Evolutionary conservation across 192 early-diverging fungal genomes (phyloP).

Genomic region (Jimgerdemannia flammicorona): DNA sequence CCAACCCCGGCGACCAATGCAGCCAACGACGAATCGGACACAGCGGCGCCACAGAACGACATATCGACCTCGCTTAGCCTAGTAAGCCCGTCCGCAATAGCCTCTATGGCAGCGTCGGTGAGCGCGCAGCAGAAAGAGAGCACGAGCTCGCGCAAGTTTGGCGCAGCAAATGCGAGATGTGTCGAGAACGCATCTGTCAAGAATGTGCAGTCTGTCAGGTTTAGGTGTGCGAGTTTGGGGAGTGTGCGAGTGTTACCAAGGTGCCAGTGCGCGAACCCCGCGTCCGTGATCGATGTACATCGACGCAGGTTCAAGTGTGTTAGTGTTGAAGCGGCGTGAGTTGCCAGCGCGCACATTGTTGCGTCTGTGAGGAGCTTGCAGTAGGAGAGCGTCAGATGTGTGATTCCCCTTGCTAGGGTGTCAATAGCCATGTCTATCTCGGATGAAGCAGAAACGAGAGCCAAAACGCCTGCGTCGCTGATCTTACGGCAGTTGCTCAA

Average conservation of each 20-base stretch:
- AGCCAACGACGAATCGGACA: too few relatives aligned
- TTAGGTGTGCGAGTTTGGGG: slow-evolving; percentile 44
- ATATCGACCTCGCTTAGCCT: too few relatives aligned
- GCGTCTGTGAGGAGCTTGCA: slow-evolving; percentile 74
- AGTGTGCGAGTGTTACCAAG: slow-evolving; percentile 21
- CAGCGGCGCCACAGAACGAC: too few relatives aligned
- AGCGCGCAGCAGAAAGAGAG: too few relatives aligned
- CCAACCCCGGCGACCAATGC: too few relatives aligned
- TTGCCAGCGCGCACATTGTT: slow-evolving; percentile 51
- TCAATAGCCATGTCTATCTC: slow-evolving; percentile 16
- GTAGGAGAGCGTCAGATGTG: slow-evolving; percentile 54
- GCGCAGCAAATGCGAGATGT: too few relatives aligned
- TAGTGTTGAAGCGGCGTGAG: too few relatives aligned
- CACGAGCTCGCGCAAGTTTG: too few relatives aligned
- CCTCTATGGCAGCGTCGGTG: too few relatives aligned
- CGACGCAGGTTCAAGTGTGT: slow-evolving; percentile 69
- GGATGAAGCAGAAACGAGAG: slow-evolving; percentile 42
- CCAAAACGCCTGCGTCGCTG: slow-evolving; percentile 53
- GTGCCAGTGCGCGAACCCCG: slow-evolving; percentile 53
- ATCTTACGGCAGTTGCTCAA: slow-evolving; percentile 80
- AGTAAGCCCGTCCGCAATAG: too few relatives aligned
- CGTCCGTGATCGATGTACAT: slow-evolving; percentile 70
- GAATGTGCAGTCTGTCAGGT: slow-evolving; percentile 73
- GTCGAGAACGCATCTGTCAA: too few relatives aligned
- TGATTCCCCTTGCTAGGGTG: slow-evolving; percentile 15